Evolutionary conservation across 306 rosid species (phyloP), one percentile per base, ranked within the genome.

Genomic region (Glycyrrhiza uralensis): DNA sequence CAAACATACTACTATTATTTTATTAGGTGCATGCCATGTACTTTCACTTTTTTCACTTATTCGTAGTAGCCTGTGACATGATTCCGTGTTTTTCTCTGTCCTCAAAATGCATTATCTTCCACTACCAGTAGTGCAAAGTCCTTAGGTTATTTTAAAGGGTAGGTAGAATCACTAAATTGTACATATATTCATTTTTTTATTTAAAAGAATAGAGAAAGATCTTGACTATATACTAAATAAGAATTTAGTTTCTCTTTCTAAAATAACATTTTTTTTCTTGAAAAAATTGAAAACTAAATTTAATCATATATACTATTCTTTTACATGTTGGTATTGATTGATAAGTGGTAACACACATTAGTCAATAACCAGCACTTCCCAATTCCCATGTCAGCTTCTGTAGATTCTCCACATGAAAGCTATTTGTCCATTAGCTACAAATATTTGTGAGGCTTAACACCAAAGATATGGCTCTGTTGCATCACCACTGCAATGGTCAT

Each of bases 401-500:
- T 30, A 32, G 15, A 46, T 59, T 59, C 50, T 45, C 57, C 32
- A 46, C 69, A 59, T 44, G 49, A 59, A 47, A 60, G 28, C 9
- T 52, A 62, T 46, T 73, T 47, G 70, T 46, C 62, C 19, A 3
- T 45, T 73, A 32, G 50, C 17, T 8, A 4, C 39, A 60, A 36
- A 33, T 60, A 73, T 60, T 47, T 33, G 32, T 33, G 39, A 73
- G 70, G 4, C 29, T 46, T 44, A 9, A 6, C 10, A 32, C 26
- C 30, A 41, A 36, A 54, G 64, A 52, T 70, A 70, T 15, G 54
- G 66, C 42, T n/a, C 10, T 38, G 39, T 5, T 28, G 8, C 24
- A 56, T 13, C 68, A 57, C 69, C 77, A 29, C 46, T 28, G 33
- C 59, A 58, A 18, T 56, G 28, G 76, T n/a, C n/a, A n/a, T n/a